Percentiles rank a stretch among this genome's conserved stretches.
Evolutionary conservation across 768 basidiomycete species (phyloP).

Genomic region (Crassisporium funariophilum): DNA sequence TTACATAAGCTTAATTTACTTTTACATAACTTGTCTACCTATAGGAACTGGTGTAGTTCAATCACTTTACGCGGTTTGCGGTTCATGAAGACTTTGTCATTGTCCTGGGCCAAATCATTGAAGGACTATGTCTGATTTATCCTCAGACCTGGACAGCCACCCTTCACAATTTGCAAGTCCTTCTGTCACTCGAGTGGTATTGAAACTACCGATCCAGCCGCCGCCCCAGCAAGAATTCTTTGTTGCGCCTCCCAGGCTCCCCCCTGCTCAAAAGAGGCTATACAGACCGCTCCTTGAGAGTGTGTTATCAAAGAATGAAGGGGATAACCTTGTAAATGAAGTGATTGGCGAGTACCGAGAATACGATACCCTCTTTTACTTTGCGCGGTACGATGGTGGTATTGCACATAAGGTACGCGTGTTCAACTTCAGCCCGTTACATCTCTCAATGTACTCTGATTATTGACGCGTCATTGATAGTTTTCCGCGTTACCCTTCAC

Average conservation of each 20-base stretch:
- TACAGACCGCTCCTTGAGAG: slow-evolving; percentile 41
- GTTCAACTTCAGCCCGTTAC: not conserved
- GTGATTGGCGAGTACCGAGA: slow-evolving; percentile 61
- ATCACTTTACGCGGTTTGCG: too few species aligned
- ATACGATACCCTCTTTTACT: slow-evolving; percentile 51
- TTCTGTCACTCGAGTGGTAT: slow-evolving; percentile 2
- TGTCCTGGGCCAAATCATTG: not conserved
- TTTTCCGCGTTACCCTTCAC: slow-evolving; percentile 43
- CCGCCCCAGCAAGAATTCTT: slow-evolving; percentile 27
- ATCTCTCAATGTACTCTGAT: not conserved
- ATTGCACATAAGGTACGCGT: slow-evolving; percentile 56
- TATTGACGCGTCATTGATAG: slow-evolving; percentile 31
- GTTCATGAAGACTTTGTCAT: not conserved
- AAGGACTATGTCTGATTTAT: too few species aligned
- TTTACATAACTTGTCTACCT: too few species aligned
- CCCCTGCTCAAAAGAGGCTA: slow-evolving; percentile 37
- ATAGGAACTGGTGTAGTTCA: too few species aligned
- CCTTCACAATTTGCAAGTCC: slow-evolving; percentile 1
- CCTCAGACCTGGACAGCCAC: not conserved
- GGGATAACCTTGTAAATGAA: slow-evolving; percentile 39
- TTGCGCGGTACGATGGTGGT: slow-evolving; percentile 59
- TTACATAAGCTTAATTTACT: not conserved
- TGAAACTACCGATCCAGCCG: slow-evolving; percentile 5
- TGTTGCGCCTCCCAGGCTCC: slow-evolving; percentile 40
- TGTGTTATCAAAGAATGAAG: slow-evolving; percentile 33